phyloP scores from a whole-genome alignment of 371 early-diverging fungal genomes.

The Caulochytrium protostelioides region DNA sequence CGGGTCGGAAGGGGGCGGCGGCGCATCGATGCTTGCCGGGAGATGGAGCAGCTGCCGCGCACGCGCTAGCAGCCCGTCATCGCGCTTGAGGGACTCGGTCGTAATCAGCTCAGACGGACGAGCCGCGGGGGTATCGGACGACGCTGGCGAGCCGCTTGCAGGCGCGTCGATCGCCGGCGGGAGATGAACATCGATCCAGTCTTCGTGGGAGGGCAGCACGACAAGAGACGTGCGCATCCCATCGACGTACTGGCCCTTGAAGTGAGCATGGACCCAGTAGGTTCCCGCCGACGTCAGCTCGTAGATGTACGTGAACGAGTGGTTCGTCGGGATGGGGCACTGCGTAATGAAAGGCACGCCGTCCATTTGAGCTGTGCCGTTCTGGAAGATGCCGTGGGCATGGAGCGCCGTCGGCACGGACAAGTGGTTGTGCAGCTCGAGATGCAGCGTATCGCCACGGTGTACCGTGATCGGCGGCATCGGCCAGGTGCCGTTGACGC shows the following conservation, averaged over 20 bases:
- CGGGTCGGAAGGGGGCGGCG: too few relatives aligned
- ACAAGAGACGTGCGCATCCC: slow-evolving; percentile 54
- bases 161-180: too few relatives aligned
- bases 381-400: slow-evolving; percentile 48
- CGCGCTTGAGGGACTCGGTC: too few relatives aligned
- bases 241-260: slow-evolving; percentile 49
- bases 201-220: too few relatives aligned
- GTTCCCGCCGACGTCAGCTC: slow-evolving; percentile 22
- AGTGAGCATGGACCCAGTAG: slow-evolving; percentile 11
- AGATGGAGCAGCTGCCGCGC: too few relatives aligned
- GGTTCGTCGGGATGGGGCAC: slow-evolving; percentile 22
- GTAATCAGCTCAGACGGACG: too few relatives aligned
- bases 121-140: too few relatives aligned
- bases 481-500: slow-evolving; percentile 48
- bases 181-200: too few relatives aligned
- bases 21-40: too few relatives aligned
- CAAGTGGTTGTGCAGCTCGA: slow-evolving; percentile 29
- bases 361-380: slow-evolving; percentile 36
- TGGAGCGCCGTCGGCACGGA: slow-evolving; percentile 36
- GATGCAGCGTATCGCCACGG: slow-evolving; percentile 13
- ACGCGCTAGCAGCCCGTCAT: too few relatives aligned
- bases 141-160: too few relatives aligned
- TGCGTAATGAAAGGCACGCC: slow-evolving; percentile 40
- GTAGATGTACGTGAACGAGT: slow-evolving; percentile 19
- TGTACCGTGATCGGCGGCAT: slow-evolving; percentile 10